Percentiles rank a stretch among this genome's conserved stretches.
phyloP scores from a whole-genome alignment of 1,284 basidiomycete genomes.

The Takashimella koratensis region DNA sequence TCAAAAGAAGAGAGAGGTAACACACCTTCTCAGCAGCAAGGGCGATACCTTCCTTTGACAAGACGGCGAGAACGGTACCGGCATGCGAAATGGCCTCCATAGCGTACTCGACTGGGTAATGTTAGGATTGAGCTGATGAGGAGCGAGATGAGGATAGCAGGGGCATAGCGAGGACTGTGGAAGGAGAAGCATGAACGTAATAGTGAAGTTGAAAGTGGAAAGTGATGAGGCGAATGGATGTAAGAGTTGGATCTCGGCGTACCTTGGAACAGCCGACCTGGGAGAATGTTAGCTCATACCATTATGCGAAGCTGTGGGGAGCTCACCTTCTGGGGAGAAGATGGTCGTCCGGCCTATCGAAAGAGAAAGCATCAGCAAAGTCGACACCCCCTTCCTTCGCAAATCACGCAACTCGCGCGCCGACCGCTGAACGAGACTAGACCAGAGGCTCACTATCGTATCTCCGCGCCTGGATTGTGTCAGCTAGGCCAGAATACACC shows the following conservation, averaged over 20 bases:
- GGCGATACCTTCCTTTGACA: slow-evolving; percentile 94
- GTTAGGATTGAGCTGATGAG: slow-evolving; percentile 10
- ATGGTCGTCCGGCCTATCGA: slow-evolving; percentile 68
- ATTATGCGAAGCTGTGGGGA: too few species aligned
- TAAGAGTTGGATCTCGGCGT: not conserved
- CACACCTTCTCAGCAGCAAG: slow-evolving; percentile 87
- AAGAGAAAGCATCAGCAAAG: not conserved
- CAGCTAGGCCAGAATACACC: slow-evolving; percentile 3
- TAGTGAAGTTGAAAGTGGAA: slow-evolving; percentile 3
- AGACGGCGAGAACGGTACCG: slow-evolving; percentile 87
- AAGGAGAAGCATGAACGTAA: too few species aligned
- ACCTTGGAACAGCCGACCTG: slow-evolving; percentile 89
- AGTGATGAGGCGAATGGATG: not conserved
- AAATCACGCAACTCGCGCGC: too few species aligned
- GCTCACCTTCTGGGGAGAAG: slow-evolving; percentile 87
- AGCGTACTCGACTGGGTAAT: slow-evolving; percentile 82
- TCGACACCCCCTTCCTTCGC: too few species aligned
- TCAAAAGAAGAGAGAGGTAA: not conserved
- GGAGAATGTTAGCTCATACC: slow-evolving; percentile 17
- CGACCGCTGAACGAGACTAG: not conserved
- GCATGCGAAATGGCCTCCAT: slow-evolving; percentile 99
- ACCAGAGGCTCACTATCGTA: slow-evolving; percentile 68
- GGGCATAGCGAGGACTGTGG: too few species aligned
- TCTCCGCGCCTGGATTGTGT: slow-evolving; percentile 65
- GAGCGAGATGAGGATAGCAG: too few species aligned